Percentiles rank a stretch among this genome's conserved stretches.
Conservation (phyloP, 768 basidiomycete genomes). For the Collybia sp. region DNA sequence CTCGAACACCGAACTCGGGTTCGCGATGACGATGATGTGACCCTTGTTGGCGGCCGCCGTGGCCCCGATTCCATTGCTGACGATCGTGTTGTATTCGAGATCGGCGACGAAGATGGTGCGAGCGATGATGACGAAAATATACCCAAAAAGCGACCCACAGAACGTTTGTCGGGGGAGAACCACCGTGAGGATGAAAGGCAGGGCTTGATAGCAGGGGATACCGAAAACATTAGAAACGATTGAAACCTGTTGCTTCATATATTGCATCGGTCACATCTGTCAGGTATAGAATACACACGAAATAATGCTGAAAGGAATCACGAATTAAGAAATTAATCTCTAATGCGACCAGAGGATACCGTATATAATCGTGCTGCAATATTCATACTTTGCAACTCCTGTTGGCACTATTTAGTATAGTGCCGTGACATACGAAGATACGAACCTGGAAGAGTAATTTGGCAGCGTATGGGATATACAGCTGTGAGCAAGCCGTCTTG, state of each 20-base stretch:
- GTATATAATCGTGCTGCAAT: conserved; percentile 86
- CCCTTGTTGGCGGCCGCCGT: conserved; percentile 59
- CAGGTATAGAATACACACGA: conserved; percentile 14
- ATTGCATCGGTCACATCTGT: conserved; percentile 14
- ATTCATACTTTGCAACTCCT: conserved; percentile 96
- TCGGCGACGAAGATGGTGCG: conserved; percentile 70
- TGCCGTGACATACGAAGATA: conserved; percentile 1
- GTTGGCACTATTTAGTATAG: conserved; percentile 4
- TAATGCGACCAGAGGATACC: conserved; percentile 80
- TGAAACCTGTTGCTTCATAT: conserved; percentile 12
- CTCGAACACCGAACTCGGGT: conserved; percentile 51
- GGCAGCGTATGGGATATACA: conserved; percentile 95
- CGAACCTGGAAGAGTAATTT: conserved; percentile 92
- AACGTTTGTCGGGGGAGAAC: conserved; percentile 44
- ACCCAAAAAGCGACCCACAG: conserved; percentile 44
- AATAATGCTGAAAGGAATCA: conserved; percentile 10
- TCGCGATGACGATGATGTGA: conserved; percentile 63
- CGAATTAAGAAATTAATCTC: conserved; percentile 42
- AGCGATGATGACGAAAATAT: conserved; percentile 57
- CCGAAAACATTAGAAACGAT: conserved; percentile 27
- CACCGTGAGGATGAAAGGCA: conserved; percentile 54
- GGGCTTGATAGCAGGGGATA: conserved; percentile 52
- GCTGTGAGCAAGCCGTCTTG: conserved; percentile 89
- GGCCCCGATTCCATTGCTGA: conserved; percentile 45
- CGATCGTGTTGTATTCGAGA: conserved; percentile 84